Percentiles rank a stretch among this genome's conserved stretches.
Conservation (phyloP, 805 yeast species). For the Candida methanosorbosa region DNA sequence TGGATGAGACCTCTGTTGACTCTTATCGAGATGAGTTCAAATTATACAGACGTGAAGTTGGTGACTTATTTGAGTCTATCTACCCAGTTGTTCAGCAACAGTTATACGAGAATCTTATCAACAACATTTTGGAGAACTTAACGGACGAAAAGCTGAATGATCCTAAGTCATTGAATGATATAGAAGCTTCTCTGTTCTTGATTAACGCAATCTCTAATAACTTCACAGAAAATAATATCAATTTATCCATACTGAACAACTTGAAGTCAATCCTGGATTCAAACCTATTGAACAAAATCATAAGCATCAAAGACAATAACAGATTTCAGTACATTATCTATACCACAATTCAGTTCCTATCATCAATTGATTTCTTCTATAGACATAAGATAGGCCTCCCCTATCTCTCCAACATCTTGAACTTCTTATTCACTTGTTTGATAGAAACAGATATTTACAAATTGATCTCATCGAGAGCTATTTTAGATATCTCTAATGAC, state of each 20-base stretch:
- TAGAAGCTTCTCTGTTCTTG: slow-evolving; percentile 58
- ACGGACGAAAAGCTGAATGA: slow-evolving; percentile 4
- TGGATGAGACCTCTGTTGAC: slow-evolving; percentile 15
- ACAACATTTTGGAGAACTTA: slow-evolving; percentile 23
- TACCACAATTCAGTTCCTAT: slow-evolving; percentile 48
- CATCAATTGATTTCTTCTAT: slow-evolving; percentile 55
- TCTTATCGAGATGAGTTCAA: slow-evolving; percentile 45
- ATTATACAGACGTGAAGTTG: slow-evolving; percentile 62
- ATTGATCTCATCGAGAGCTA: slow-evolving; percentile 42
- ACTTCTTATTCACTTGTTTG: slow-evolving; percentile 32
- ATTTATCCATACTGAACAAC: slow-evolving; percentile 10
- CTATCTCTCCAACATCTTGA: slow-evolving; percentile 43
- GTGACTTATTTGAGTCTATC: slow-evolving; percentile 66
- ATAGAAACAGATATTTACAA: slow-evolving; percentile 19
- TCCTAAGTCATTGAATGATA: slow-evolving; percentile 23
- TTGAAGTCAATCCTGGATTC: slow-evolving; percentile 21
- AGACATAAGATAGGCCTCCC: slow-evolving; percentile 32
- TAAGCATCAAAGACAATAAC: not conserved
- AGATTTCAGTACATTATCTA: slow-evolving; percentile 26
- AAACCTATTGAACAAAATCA: slow-evolving; percentile 17
- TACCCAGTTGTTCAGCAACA: slow-evolving; percentile 56
- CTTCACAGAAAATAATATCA: slow-evolving; percentile 28
- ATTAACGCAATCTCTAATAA: slow-evolving; percentile 49
- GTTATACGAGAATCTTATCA: slow-evolving; percentile 36
- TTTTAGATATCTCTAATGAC: slow-evolving; percentile 48